phyloP scores from a whole-genome alignment of 2,329 filamentous ascomycete species.

The Pezicula carpinea region DNA sequence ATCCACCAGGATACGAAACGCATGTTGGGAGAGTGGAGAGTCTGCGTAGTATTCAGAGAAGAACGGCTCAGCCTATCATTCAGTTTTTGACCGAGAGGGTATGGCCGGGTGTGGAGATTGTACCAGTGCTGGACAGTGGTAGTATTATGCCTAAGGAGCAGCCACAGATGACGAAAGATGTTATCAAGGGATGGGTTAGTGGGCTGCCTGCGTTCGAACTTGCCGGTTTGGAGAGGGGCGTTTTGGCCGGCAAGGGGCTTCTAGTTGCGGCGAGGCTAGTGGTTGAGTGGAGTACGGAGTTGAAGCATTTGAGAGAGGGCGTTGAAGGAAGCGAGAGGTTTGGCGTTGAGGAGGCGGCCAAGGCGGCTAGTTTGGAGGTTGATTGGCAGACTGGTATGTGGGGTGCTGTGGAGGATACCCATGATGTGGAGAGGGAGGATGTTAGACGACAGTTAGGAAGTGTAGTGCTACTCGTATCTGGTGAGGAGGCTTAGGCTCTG shows the following conservation, averaged over 20 bases:
- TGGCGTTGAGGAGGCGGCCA: conserved; percentile 77
- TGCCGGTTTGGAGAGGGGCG: conserved; percentile 78
- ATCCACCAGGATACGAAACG: conserved; percentile 40
- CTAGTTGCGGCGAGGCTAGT: conserved; percentile 72
- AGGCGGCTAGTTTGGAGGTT: conserved; percentile 77
- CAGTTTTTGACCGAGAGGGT: conserved; percentile 65
- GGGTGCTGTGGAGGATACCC: conserved; percentile 95
- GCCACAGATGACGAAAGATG: conserved; percentile 66
- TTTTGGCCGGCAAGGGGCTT: conserved; percentile 82
- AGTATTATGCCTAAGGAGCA: conserved; percentile 75
- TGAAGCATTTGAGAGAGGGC: conserved; percentile 43
- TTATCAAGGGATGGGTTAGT: conserved; percentile 73
- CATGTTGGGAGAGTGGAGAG: conserved; percentile 45
- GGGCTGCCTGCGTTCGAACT: conserved; percentile 74
- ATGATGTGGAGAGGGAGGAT: conserved; percentile 94
- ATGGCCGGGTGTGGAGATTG: conserved; percentile 79
- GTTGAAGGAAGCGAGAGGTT: conserved; percentile 43
- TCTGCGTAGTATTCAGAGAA: conserved; percentile 69
- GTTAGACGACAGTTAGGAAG: conserved; percentile 82
- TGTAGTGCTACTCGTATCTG: conserved; percentile 74
- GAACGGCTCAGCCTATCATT: conserved; percentile 65
- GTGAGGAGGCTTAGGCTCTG: conserved; percentile 27
- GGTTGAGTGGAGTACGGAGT: conserved; percentile 81
- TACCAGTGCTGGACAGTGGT: conserved; percentile 73
- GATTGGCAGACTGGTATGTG: conserved; percentile 85